phyloP scores from a whole-genome alignment of 2,329 filamentous ascomycete genomes.

The Aspergillus chevalieri region DNA sequence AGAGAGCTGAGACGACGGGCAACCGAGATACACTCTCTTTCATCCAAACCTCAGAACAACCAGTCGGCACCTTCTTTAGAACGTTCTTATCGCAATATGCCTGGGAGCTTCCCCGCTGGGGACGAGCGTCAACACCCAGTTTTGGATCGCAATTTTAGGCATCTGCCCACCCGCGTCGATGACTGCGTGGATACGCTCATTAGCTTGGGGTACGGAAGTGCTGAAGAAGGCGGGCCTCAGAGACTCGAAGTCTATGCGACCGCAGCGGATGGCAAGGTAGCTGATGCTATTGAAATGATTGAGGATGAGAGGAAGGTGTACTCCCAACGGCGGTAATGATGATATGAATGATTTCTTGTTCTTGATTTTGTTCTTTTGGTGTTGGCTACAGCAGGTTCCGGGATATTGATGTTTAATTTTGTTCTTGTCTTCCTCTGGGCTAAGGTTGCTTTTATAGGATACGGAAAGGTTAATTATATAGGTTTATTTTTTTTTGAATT shows the following conservation, averaged over 20 bases:
- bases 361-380: not conserved
- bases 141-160: not conserved
- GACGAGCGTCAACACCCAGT: not conserved
- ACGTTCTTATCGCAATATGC: not conserved
- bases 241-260: constrained; percentile 41
- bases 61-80: not conserved
- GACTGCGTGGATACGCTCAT: constrained; percentile 35
- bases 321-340: constrained; percentile 17
- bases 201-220: constrained; percentile 36
- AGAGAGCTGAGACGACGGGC: constrained; percentile 21
- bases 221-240: constrained; percentile 28
- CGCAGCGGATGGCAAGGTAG: constrained; percentile 37
- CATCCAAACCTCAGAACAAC: not conserved
- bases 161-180: constrained; percentile 17
- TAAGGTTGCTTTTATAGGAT: not conserved
- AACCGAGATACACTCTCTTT: constrained; percentile 21
- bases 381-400: not conserved
- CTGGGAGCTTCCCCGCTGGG: not conserved
- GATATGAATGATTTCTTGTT: not conserved
- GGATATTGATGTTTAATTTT: not conserved
- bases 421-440: not conserved
- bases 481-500: not conserved
- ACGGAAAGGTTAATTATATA: not conserved
- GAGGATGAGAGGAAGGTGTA: constrained; percentile 44
- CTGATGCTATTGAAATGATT: constrained; percentile 46